Percentiles rank a stretch among this genome's conserved stretches.
These are phyloP conservation scores for Ophiognomonia clavigignenti-juglandacearum DNA, from an alignment of 2,329 filamentous ascomycete genomes.

Conservation along the genomic window DNA sequence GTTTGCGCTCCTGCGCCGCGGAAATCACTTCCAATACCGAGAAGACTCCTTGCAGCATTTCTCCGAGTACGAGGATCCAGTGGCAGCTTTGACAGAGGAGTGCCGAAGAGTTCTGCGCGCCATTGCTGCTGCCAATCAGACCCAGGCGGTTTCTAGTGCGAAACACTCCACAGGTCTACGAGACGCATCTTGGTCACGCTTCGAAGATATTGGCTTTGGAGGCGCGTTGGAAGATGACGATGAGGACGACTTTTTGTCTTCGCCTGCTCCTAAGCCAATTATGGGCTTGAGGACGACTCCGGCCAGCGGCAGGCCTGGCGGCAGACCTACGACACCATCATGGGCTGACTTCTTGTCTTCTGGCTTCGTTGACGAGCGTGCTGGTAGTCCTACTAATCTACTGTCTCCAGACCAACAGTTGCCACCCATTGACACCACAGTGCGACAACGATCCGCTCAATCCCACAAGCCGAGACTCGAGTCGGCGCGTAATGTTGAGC, in stretches of 20 bases:
- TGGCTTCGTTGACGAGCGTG: slow-evolving; percentile 77
- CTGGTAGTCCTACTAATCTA: slow-evolving; percentile 59
- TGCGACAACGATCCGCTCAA: slow-evolving; percentile 78
- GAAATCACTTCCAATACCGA: slow-evolving; percentile 92
- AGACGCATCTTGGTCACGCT: slow-evolving; percentile 93
- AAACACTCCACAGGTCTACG: slow-evolving; percentile 68
- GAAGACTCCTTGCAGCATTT: slow-evolving; percentile 85
- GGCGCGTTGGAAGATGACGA: slow-evolving; percentile 68
- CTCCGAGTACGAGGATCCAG: slow-evolving; percentile 82
- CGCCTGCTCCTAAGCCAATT: slow-evolving; percentile 26
- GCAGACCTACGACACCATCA: slow-evolving; percentile 87
- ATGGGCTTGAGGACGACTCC: slow-evolving; percentile 60
- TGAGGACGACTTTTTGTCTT: slow-evolving; percentile 50
- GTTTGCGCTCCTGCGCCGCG: slow-evolving; percentile 82
- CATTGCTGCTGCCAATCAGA: slow-evolving; percentile 86
- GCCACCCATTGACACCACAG: slow-evolving; percentile 71
- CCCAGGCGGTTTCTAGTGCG: slow-evolving; percentile 60
- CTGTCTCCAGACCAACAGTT: slow-evolving; percentile 90
- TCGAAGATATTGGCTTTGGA: slow-evolving; percentile 90
- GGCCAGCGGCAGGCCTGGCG: slow-evolving; percentile 56
- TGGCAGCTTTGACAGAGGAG: slow-evolving; percentile 85
- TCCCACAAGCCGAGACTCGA: slow-evolving; percentile 74
- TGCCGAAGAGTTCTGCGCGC: slow-evolving; percentile 85
- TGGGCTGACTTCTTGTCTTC: slow-evolving; percentile 98
- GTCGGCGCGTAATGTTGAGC: slow-evolving; percentile 66